Conservation (phyloP, 371 early-diverging fungal species). For the Saksenaea oblongispora region DNA sequence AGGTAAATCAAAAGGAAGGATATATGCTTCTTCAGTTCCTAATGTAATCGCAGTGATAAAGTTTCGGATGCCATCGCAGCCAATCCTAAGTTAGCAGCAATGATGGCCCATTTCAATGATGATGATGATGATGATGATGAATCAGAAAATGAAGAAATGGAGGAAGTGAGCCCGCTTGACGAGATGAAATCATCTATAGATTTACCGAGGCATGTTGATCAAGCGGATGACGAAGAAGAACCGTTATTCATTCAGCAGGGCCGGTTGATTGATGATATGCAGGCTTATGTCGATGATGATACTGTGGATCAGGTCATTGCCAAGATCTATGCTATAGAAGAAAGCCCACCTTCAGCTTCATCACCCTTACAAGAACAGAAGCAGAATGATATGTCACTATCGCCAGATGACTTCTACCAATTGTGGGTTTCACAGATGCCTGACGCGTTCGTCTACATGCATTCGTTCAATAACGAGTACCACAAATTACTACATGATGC, state of each 20-base stretch:
- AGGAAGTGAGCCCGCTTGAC: conserved; percentile 11
- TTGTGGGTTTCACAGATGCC: conserved; percentile 35
- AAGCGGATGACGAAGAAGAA: conserved; percentile 27
- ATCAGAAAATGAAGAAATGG: conserved; percentile 7
- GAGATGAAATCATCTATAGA: background rate
- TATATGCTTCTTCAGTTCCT: background rate
- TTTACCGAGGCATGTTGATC: background rate
- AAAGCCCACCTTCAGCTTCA: background rate
- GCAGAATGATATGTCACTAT: background rate
- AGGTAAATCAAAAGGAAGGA: background rate
- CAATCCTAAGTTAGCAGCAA: conserved; percentile 36
- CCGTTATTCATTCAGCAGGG: conserved; percentile 9
- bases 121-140: conserved; percentile 1
- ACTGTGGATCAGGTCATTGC: conserved; percentile 56
- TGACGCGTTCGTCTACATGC: conserved; percentile 40
- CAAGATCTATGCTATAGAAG: conserved; percentile 42
- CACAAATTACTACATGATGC: conserved; percentile 41
- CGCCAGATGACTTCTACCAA: conserved; percentile 17
- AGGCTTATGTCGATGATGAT: conserved; percentile 55
- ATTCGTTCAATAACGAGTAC: conserved; percentile 46
- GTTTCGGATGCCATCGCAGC: conserved; percentile 31
- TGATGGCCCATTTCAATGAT: conserved; percentile 13
- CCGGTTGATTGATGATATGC: conserved; percentile 30
- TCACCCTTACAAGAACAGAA: background rate
- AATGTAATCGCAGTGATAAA: conserved; percentile 20